Evolutionary conservation across 192 early-diverging fungal genomes (phyloP).

Genomic region (Powellomyces hirtus): DNA sequence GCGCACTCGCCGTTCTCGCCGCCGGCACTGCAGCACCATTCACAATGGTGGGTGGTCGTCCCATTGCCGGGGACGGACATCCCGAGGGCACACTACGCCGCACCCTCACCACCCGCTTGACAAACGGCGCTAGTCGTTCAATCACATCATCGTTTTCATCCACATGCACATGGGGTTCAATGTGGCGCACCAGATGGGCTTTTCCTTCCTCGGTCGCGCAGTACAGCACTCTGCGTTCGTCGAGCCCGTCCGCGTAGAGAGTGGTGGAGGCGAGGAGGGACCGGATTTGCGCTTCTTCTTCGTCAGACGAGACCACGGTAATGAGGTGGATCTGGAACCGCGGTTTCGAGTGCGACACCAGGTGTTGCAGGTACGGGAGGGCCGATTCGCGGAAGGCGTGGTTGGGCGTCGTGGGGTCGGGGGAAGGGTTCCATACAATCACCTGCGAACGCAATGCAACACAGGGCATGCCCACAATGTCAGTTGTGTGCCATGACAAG

Average conservation of each 20-base stretch:
- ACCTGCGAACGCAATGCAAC: constrained; percentile 43
- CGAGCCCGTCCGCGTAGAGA: constrained; percentile 40
- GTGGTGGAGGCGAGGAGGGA: constrained; percentile 19
- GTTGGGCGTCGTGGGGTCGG: constrained; percentile 62
- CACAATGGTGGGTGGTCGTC: background rate
- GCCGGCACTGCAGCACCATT: background rate
- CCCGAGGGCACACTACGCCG: background rate
- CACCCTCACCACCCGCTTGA: background rate
- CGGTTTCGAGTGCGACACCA: constrained; percentile 33
- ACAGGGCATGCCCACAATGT: background rate
- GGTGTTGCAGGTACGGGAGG: constrained; percentile 49
- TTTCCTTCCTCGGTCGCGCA: constrained; percentile 68
- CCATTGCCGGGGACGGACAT: background rate
- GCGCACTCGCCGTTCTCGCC: background rate
- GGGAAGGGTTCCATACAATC: constrained; percentile 76
- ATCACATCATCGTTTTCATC: constrained; percentile 46
- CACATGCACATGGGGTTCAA: constrained; percentile 65
- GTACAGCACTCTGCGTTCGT: constrained; percentile 64
- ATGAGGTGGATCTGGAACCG: constrained; percentile 9
- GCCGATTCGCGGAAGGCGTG: constrained; percentile 68
- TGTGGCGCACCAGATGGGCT: constrained; percentile 66
- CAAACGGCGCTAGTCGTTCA: constrained; percentile 4
- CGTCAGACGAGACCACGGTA: constrained; percentile 29
- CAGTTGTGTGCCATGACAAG: background rate
- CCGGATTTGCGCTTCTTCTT: constrained; percentile 57